Base-by-base conservation (phyloP, 257 asterid genomes). In the Solanum arcanum region DNA sequence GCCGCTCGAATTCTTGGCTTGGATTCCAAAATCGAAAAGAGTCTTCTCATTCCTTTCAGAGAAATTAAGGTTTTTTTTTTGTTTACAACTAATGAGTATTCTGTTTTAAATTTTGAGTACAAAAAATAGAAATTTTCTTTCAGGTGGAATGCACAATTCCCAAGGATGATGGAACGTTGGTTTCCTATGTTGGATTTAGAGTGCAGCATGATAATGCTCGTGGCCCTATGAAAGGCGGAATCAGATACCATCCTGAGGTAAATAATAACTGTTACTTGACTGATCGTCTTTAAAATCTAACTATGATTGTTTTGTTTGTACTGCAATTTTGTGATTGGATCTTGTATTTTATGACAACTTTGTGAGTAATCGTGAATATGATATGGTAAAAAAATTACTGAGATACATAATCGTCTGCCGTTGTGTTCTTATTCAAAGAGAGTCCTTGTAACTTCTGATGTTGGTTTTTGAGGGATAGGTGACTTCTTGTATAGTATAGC, bases 161-260 rank as follows among this genome's bases (percentile, higher is more conserved):
- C 1, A 95, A 93, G 88, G 99, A 96, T 88, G 99, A 96, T 91
- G 98, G 99, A 44, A 93, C 95, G 3, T 93, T 95, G 88, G 98
- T 83, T 66, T 95, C 99, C 12, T 95, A 89, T 87, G 89, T 96
- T 89, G 98, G 99, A 86, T 96, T 95, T 33, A 92, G 98, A 89
- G 98, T 96, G 78, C 99, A 96, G 83, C 98, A 96, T 88, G 99
- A 96, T 89, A 96, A 96, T 89, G 92, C 99, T 85, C 98, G 99
- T 75, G 99, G 99, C 37, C 98, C 98, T 68, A 97, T 97, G 99
- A 97, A 97, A 90, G 99, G 99, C 87, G 99, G 99, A 87, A 97
- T 96, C 90, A 94, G 99, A 97, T 97, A 95, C 83, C 99, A 97
- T 88, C 98, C 96, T 6, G 98, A 97, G 98, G 99, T 96, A 16